Evolutionary conservation across 1,284 basidiomycete species (phyloP), one percentile per base, ranked within the genome.

Genomic region (Boletus semigastroideus): DNA sequence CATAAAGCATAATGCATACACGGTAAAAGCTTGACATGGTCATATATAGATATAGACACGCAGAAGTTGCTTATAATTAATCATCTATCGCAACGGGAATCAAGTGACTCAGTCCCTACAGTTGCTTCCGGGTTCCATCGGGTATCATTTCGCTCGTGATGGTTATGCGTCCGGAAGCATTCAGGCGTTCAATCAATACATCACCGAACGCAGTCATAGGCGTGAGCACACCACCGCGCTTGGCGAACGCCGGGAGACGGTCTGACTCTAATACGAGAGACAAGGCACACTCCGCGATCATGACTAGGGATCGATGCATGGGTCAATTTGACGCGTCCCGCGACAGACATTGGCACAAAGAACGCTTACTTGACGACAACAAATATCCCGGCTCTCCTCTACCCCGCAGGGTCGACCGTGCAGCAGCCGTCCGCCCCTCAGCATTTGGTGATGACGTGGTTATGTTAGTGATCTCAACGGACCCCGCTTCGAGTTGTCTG

Each of bases 321-420:
- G 28, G 42, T 63, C 42, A 61, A 41, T 14, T 27, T 42, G 13
- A 44, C 30, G 14, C 20, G 20, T n/a, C 33, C 27, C 17, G 13
- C 19, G 16, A 22, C 10, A 27, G 27, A 37, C 45, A 28, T 14
- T 3, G 39, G 42, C 25, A 48, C 28, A 8, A 43, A 13, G n/a
- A 36, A 42, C 12, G 67, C 78, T 46, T 60, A 87, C 86, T 70
- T 6, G 86, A 75, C 1, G 90, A 86, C 34, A 85, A 70, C 16
- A 79, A 67, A 68, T 94, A 93, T 3, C 92, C 90, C 5, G 90
- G 88, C 63, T 94, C 90, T n/a, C 90, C 90, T 40, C 82, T 74
- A 1, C 82, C 86, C 46, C 68, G 74, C 47, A 85, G 70, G 33
- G 79, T 77, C 1, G 78, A 83, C 57, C 86, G 83, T 28, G 87